phyloP scores from a whole-genome alignment of 352 stramenopile genomes.

The Phytophthora litchii region DNA sequence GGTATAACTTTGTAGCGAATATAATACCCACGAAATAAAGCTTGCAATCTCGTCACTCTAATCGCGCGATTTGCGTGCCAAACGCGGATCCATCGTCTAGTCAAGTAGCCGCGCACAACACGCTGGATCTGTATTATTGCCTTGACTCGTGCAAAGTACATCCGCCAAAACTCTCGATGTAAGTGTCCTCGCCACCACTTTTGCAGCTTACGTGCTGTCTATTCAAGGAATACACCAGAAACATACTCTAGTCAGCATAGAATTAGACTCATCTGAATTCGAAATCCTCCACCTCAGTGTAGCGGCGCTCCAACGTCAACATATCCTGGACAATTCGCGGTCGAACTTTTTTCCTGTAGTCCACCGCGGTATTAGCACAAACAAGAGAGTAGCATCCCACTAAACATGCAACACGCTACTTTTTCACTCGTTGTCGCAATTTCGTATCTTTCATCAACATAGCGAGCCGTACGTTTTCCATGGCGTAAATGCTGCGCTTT shows the following conservation, averaged over 20 bases:
- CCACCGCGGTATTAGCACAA: neutral
- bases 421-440: constrained; percentile 45
- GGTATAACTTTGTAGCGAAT: constrained; percentile 45
- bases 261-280: neutral
- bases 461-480: constrained; percentile 66
- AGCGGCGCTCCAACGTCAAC: constrained; percentile 64
- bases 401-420: no score
- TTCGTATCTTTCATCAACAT: constrained; percentile 51
- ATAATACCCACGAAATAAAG: constrained; percentile 60
- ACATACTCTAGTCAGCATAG: neutral
- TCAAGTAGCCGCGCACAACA: constrained; percentile 54
- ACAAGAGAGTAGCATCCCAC: no score
- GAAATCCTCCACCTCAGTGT: constrained; percentile 36
- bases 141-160: constrained; percentile 47
- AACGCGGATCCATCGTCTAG: constrained; percentile 45
- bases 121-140: constrained; percentile 64
- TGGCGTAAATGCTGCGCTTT: constrained; percentile 51
- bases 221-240: neutral
- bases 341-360: constrained; percentile 48
- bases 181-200: constrained; percentile 59
- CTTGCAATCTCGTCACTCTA: constrained; percentile 62
- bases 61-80: constrained; percentile 66
- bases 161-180: constrained; percentile 48
- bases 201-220: constrained; percentile 57
- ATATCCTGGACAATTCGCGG: constrained; percentile 79